These are phyloP conservation scores for Aspergillus viridinutans DNA, from an alignment of 2,329 filamentous ascomycete species.

Conservation along the genomic window DNA sequence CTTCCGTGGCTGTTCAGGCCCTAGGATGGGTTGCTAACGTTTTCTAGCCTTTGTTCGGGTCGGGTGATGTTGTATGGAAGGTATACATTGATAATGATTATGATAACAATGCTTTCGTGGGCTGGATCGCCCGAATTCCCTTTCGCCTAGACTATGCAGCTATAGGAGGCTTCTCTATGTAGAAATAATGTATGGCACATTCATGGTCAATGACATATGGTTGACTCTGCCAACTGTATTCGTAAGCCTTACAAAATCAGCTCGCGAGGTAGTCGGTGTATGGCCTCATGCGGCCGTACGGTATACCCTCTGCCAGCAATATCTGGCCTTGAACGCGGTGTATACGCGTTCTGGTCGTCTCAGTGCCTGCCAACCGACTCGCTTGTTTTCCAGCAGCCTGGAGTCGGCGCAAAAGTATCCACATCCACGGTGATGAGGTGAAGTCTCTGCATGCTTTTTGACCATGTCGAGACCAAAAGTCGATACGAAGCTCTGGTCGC, in stretches of 20 bases:
- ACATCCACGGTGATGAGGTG: not conserved
- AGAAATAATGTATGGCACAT: not conserved
- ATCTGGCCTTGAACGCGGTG: not conserved
- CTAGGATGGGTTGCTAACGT: not conserved
- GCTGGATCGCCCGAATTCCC: not conserved
- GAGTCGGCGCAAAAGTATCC: not conserved
- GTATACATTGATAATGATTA: not conserved
- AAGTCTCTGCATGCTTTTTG: not conserved
- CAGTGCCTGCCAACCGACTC: not conserved
- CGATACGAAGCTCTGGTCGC: not conserved
- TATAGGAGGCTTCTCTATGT: not conserved
- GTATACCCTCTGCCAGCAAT: not conserved
- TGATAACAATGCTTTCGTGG: not conserved
- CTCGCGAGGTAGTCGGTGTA: not conserved
- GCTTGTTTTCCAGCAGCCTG: too few species aligned
- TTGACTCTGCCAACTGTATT: not conserved
- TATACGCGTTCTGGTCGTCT: not conserved
- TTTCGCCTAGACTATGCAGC: not conserved
- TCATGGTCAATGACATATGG: not conserved
- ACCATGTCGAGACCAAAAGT: not conserved
- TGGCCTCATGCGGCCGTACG: not conserved
- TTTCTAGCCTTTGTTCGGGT: constrained; percentile 9
- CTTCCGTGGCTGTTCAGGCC: constrained; percentile 7
- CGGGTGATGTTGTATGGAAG: constrained; percentile 1
- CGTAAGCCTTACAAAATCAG: not conserved